phyloP scores from a whole-genome alignment of 2,329 filamentous ascomycete species.

The Fusarium pseudoanthophilum region DNA sequence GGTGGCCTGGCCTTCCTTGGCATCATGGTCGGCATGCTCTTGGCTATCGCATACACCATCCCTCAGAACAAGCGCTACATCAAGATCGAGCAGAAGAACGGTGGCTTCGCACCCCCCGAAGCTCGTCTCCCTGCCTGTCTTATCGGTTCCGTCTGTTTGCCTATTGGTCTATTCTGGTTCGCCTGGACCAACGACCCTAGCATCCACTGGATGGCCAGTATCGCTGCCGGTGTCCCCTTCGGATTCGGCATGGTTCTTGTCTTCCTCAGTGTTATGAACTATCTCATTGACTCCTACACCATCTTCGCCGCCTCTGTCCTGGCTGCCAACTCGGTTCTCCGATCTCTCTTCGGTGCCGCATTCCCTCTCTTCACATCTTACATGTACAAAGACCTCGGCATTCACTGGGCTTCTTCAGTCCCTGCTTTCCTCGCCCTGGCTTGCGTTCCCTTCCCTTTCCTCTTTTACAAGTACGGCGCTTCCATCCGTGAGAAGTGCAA shows the following conservation, averaged over 20 bases:
- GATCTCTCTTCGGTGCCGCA: conserved; percentile 35
- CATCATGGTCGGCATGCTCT: conserved; percentile 38
- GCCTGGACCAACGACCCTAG: conserved; percentile 65
- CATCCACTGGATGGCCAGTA: conserved; percentile 63
- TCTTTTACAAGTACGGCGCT: conserved; percentile 37
- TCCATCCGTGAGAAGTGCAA: conserved; percentile 38
- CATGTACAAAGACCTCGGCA: conserved; percentile 34
- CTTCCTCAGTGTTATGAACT: conserved; percentile 40
- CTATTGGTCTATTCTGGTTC: conserved; percentile 64
- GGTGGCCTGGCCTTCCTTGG: conserved; percentile 35
- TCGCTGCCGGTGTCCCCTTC: conserved; percentile 54
- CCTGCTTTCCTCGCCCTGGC: conserved; percentile 33
- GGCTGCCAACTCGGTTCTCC: conserved; percentile 32
- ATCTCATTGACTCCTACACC: conserved; percentile 38
- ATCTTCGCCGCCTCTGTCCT: conserved; percentile 37
- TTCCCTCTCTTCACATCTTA: conserved; percentile 35
- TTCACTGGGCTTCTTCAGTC: conserved; percentile 37
- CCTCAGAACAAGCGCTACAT: conserved; percentile 35
- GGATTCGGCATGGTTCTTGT: conserved; percentile 65
- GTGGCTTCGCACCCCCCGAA: conserved; percentile 33
- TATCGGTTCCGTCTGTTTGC: conserved; percentile 20
- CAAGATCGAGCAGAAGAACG: conserved; percentile 29
- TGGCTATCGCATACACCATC: conserved; percentile 29
- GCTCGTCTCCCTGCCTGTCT: conserved; percentile 33
- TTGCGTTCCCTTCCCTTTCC: conserved; percentile 38